Evolutionary conservation across 78 protist genomes (phyloP).

Genomic region (Mastigamoeba balamuthi): DNA sequence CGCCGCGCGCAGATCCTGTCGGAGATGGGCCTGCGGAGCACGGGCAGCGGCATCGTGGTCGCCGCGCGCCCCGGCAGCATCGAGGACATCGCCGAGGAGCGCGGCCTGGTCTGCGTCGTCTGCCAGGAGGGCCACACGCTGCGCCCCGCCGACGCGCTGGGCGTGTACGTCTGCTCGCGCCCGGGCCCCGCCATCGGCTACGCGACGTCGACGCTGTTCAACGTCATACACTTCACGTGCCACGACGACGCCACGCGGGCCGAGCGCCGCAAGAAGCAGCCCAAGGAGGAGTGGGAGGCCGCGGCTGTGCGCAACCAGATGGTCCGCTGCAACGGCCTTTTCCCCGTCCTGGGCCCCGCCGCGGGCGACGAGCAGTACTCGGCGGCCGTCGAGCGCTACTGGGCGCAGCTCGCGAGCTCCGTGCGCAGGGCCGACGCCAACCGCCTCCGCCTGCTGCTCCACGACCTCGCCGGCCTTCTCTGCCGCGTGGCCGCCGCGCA

Average conservation of each 20-base stretch:
- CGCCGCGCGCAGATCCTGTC: conserved; percentile 33
- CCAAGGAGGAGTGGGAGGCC: conserved; percentile 79
- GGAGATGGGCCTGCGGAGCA: conserved; percentile 21
- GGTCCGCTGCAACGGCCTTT: conserved; percentile 58
- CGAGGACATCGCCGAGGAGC: conserved; percentile 59
- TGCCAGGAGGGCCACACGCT: conserved; percentile 68
- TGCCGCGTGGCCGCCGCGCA: no score
- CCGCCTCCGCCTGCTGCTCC: no score
- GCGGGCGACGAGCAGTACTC: no score
- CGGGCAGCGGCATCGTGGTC: conserved; percentile 10
- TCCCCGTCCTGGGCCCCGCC: conserved; percentile 58
- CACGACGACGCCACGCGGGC: conserved; percentile 69
- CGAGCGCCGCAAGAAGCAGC: conserved; percentile 19
- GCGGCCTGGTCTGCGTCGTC: conserved; percentile 59
- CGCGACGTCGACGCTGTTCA: conserved; percentile 68
- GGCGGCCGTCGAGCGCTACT: no score
- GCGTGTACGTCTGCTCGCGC: conserved; percentile 46
- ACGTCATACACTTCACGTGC: conserved; percentile 63
- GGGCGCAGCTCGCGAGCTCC: no score
- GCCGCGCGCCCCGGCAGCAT: conserved; percentile 2
- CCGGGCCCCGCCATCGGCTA: conserved; percentile 12
- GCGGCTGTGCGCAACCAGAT: conserved; percentile 73
- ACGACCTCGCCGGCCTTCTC: no score
- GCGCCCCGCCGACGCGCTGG: conserved; percentile 52
- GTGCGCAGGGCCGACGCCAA: no score